Conservation (phyloP, 352 stramenopile species). For the Phytophthora pisi region DNA sequence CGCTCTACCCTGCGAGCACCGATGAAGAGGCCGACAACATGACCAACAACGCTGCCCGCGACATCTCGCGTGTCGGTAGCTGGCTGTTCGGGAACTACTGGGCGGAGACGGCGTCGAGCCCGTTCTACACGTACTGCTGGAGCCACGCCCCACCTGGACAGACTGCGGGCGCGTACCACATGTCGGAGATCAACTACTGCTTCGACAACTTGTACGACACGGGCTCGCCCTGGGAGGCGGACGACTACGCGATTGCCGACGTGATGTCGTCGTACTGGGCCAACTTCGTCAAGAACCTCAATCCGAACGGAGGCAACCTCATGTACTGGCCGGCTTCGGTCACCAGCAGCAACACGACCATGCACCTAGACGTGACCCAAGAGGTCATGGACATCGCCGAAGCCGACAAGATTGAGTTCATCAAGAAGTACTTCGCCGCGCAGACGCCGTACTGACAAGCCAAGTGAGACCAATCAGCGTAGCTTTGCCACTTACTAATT, state of each 20-base stretch:
- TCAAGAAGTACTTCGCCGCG: slow-evolving; percentile 12
- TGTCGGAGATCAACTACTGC: slow-evolving; percentile 35
- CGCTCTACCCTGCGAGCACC: slow-evolving; percentile 17
- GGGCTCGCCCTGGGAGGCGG: slow-evolving; percentile 15
- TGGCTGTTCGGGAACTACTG: slow-evolving; percentile 28
- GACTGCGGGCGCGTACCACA: slow-evolving; percentile 20
- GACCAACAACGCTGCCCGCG: slow-evolving; percentile 11
- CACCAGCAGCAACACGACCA: slow-evolving; percentile 14
- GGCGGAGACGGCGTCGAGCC: slow-evolving; percentile 9
- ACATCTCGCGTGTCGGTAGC: slow-evolving; percentile 19
- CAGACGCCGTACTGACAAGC: slow-evolving; percentile 5
- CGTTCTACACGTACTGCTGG: slow-evolving; percentile 27
- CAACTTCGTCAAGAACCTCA: slow-evolving; percentile 25
- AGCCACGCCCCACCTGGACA: slow-evolving; percentile 22
- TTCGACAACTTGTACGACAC: slow-evolving; percentile 33
- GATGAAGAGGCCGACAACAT: slow-evolving; percentile 12
- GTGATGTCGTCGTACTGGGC: slow-evolving; percentile 26
- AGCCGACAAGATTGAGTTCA: slow-evolving; percentile 11
- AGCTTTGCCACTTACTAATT: background rate
- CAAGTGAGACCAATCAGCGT: background rate
- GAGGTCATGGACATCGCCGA: slow-evolving; percentile 13
- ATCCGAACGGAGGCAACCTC: slow-evolving; percentile 23
- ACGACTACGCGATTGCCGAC: slow-evolving; percentile 26
- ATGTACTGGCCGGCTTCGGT: slow-evolving; percentile 13
- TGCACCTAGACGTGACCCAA: slow-evolving; percentile 15